Conservation (phyloP, 495 filamentous ascomycete species). For the Xylaria telfairii region DNA sequence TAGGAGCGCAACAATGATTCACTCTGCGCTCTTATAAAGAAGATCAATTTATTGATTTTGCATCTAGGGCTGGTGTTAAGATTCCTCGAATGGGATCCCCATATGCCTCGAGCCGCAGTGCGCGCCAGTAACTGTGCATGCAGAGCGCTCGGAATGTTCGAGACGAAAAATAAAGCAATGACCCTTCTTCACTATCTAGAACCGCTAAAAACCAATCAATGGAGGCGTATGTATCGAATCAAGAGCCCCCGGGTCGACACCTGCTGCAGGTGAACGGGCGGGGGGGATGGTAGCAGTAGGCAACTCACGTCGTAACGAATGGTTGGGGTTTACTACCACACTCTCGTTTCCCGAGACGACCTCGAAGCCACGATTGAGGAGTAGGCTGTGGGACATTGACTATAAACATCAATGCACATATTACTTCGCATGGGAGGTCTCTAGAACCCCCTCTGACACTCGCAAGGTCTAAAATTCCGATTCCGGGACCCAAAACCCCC, state of each 20-base stretch:
- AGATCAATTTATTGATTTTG: neutral
- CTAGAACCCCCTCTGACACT: too few species aligned
- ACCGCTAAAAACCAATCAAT: neutral
- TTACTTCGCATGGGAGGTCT: neutral
- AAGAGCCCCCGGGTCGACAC: neutral
- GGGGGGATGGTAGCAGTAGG: slow-evolving; percentile 2
- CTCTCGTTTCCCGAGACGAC: slow-evolving; percentile 11
- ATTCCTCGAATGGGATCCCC: neutral
- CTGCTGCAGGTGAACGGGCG: neutral
- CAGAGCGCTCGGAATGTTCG: neutral
- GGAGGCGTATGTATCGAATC: neutral
- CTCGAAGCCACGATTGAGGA: neutral
- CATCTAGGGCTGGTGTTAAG: too few species aligned
- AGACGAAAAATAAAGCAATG: slow-evolving; percentile 3
- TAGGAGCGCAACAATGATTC: neutral
- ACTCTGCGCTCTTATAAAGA: neutral
- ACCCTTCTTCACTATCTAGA: neutral
- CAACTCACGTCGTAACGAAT: slow-evolving; percentile 3
- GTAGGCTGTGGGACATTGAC: neutral
- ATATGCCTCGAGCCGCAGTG: neutral
- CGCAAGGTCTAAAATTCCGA: too few species aligned
- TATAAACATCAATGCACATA: neutral
- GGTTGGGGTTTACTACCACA: neutral
- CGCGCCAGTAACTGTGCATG: neutral
- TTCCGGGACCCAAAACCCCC: neutral